Evolutionary conservation across 805 yeast species (phyloP), one percentile per base, ranked within the genome.

Genomic region (Millerago galiae): DNA sequence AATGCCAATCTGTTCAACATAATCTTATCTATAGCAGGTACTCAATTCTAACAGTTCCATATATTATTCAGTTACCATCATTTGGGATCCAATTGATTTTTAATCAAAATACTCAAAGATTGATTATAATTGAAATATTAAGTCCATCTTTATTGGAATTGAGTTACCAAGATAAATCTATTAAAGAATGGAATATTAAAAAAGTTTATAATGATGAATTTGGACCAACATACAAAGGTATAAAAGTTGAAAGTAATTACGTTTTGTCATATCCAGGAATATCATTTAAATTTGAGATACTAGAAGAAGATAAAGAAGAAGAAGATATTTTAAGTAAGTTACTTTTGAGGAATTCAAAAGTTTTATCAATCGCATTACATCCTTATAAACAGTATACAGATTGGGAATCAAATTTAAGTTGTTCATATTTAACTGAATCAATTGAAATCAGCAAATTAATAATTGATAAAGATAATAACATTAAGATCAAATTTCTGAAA

Each of bases 151-250:
- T 24, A 12, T 31, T 44, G n/a, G 42, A 35, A 11, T 35, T 52
- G 32, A 17, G 27, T 3, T 52, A 52, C 28, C 46, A 48, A 38
- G 51, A 45, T 4, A 46, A 41, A 25, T 11, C 16, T n/a, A 40
- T 52, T 12, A 40, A 47, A 12, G 49, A 53, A n/a, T 44, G 45
- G 51, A 46, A 62, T 1, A 62, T 76, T 48, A 71, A 69, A 36
- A 58, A 63, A 14, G 64, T 78, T 3, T 79, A 79, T 56, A 76
- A 77, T 51, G 72, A 70, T 52, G 63, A 71, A 2, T 75, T 79
- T 53, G 85, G 85, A 0, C 83, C 83, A 2, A 78, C 84, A 0
- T 76, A 72, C 45, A 79, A 81, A 2, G 84, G 83, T 0, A 56
- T 51, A 24, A 49, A 66, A 9, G 56, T 62, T 35, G 41, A 43